Percentiles rank a stretch among this genome's conserved stretches.
phyloP scores from a whole-genome alignment of 495 filamentous ascomycete species.

The Hypoxylon perforatum region DNA sequence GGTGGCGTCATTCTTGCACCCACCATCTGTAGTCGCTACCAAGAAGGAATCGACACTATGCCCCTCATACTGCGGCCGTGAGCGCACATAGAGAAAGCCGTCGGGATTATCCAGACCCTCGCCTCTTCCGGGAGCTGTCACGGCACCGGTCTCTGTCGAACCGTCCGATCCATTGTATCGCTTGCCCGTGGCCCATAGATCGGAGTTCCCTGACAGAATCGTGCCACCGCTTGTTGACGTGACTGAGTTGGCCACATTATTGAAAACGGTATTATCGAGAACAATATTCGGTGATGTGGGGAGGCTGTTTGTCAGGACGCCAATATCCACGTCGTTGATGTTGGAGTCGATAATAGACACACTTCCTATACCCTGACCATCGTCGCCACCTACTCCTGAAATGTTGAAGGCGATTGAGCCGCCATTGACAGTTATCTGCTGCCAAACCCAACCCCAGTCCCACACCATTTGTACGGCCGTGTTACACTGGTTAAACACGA shows the following conservation, averaged over 20 bases:
- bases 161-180: too few relatives aligned
- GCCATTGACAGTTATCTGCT: conserved; percentile 30
- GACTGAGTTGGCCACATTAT: too few relatives aligned
- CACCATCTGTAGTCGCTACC: not conserved
- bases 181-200: too few relatives aligned
- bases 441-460: conserved; percentile 44
- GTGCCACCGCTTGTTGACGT: too few relatives aligned
- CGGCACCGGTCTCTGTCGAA: too few relatives aligned
- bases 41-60: not conserved
- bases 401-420: conserved; percentile 39
- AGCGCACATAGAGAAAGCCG: too few relatives aligned
- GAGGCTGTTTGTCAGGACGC: conserved; percentile 75
- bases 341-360: conserved; percentile 76
- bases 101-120: too few relatives aligned
- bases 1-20: conserved; percentile 6
- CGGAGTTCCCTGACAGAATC: too few relatives aligned
- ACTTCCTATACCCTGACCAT: conserved; percentile 71
- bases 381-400: conserved; percentile 51
- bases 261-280: too few relatives aligned
- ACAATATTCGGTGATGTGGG: too few relatives aligned
- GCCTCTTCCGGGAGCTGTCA: too few relatives aligned
- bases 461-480: conserved; percentile 65
- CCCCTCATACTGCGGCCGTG: not conserved
- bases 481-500: conserved; percentile 9
- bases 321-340: too few relatives aligned